Percentiles rank a stretch among this genome's conserved stretches.
Conservation (phyloP, 225 moss, liverwort and hornwort species). For the Physcomitrellopsis africana region DNA sequence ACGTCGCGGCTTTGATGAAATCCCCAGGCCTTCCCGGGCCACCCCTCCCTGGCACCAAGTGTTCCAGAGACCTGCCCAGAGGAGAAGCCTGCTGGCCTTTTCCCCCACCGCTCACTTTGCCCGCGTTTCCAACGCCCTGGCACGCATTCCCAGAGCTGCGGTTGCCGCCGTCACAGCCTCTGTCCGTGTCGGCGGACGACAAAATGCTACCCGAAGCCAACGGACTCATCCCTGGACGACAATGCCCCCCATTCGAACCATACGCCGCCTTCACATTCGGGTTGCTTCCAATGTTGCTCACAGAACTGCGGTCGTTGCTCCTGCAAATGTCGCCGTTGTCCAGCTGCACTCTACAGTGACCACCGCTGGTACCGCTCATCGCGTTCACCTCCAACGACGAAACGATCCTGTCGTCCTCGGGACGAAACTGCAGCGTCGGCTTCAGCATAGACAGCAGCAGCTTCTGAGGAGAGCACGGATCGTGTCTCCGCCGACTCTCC, state of each 20-base stretch:
- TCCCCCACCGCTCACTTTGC: neutral
- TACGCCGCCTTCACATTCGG: constrained; percentile 28
- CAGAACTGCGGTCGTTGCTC: constrained; percentile 27
- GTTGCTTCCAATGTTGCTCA: constrained; percentile 32
- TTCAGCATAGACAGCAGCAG: constrained; percentile 51
- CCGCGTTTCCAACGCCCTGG: neutral
- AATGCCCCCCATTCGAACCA: constrained; percentile 20
- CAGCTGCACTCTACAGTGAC: constrained; percentile 17
- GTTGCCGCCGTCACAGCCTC: constrained; percentile 8
- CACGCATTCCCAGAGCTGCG: constrained; percentile 4
- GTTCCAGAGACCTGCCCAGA: constrained; percentile 36
- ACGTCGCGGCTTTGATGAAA: constrained; percentile 31
- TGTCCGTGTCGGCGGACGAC: constrained; percentile 21
- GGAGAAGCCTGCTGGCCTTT: constrained; percentile 27
- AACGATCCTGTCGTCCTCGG: constrained; percentile 46
- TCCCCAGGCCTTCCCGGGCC: constrained; percentile 40
- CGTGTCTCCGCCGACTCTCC: constrained; percentile 42
- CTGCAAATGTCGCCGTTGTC: constrained; percentile 42
- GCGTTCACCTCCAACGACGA: constrained; percentile 42
- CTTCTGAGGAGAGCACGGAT: constrained; percentile 47
- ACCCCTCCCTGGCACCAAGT: constrained; percentile 26
- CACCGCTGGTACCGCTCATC: constrained; percentile 26
- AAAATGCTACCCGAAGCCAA: constrained; percentile 28
- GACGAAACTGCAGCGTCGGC: constrained; percentile 36
- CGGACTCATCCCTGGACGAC: constrained; percentile 36